phyloP scores from a whole-genome alignment of 805 yeast species.

The Nakazawaea populi region DNA sequence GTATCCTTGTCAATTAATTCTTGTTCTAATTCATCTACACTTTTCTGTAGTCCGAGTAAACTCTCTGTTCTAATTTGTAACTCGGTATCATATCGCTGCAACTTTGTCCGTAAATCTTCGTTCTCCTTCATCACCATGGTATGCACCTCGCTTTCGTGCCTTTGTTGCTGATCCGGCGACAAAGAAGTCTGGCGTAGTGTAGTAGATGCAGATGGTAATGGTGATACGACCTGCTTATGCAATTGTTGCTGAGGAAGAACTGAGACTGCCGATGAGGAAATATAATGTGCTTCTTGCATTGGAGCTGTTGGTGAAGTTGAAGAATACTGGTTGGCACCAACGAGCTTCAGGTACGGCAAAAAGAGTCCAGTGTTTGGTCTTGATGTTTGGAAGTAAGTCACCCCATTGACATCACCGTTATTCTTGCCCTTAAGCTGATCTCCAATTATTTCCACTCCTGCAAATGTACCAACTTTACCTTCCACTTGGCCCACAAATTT shows the following conservation, averaged over 20 bases:
- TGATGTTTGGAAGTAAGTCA: slow-evolving; percentile 59
- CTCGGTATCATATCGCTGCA: slow-evolving; percentile 17
- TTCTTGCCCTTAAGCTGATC: slow-evolving; percentile 73
- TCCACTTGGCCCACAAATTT: slow-evolving; percentile 69
- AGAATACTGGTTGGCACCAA: slow-evolving; percentile 14
- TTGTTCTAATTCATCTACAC: slow-evolving; percentile 39
- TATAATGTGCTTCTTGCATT: too few species aligned
- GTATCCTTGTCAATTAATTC: slow-evolving; percentile 39
- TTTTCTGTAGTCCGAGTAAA: slow-evolving; percentile 38
- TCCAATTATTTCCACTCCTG: slow-evolving; percentile 82
- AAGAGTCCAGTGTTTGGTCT: slow-evolving; percentile 71
- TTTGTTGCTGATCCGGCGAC: too few species aligned
- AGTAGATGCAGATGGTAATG: too few species aligned
- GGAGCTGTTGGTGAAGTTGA: background rate
- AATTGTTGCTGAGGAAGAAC: too few species aligned
- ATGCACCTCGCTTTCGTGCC: too few species aligned
- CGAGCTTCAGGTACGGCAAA: slow-evolving; percentile 46
- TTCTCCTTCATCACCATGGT: slow-evolving; percentile 4
- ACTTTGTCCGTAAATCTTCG: slow-evolving; percentile 8
- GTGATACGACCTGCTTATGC: too few species aligned
- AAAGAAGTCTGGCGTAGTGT: too few species aligned
- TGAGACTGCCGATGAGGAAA: too few species aligned
- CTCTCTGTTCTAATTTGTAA: slow-evolving; percentile 39
- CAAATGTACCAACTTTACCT: slow-evolving; percentile 70
- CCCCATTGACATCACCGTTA: slow-evolving; percentile 75